These are phyloP conservation scores for Actinidia chinensis DNA, from an alignment of 179 eudicot genomes.

Conservation along the genomic window DNA sequence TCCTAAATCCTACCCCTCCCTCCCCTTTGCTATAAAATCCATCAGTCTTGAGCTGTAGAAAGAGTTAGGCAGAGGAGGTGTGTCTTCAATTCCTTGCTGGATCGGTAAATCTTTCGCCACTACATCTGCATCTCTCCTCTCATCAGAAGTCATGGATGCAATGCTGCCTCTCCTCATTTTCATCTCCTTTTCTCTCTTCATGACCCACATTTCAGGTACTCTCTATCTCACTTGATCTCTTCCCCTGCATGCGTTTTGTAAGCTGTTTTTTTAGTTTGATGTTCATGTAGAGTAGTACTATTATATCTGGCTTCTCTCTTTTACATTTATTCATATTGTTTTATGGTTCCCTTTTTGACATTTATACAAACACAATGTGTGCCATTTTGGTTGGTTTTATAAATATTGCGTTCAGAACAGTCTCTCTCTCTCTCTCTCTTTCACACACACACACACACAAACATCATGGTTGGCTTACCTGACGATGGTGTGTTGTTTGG, in stretches of 20 bases:
- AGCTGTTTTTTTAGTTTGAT: no score
- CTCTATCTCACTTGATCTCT: conserved; percentile 1
- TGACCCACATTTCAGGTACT: conserved; percentile 52
- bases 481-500: neutral
- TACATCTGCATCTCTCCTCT: neutral
- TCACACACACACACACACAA: neutral
- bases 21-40: neutral
- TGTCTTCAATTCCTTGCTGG: neutral
- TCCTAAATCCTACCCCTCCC: neutral
- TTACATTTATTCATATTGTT: neutral
- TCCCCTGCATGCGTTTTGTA: neutral
- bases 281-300: no score
- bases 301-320: neutral
- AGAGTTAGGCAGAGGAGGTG: neutral
- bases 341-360: neutral
- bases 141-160: conserved; percentile 28
- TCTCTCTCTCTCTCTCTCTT: neutral
- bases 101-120: neutral
- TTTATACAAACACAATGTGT: neutral
- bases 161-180: conserved; percentile 24
- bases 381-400: no score
- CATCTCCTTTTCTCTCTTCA: conserved; percentile 27
- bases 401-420: no score
- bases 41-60: neutral
- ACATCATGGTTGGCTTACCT: neutral